phyloP scores from a whole-genome alignment of 805 yeast genomes.

The Spathaspora hagerdaliae region DNA sequence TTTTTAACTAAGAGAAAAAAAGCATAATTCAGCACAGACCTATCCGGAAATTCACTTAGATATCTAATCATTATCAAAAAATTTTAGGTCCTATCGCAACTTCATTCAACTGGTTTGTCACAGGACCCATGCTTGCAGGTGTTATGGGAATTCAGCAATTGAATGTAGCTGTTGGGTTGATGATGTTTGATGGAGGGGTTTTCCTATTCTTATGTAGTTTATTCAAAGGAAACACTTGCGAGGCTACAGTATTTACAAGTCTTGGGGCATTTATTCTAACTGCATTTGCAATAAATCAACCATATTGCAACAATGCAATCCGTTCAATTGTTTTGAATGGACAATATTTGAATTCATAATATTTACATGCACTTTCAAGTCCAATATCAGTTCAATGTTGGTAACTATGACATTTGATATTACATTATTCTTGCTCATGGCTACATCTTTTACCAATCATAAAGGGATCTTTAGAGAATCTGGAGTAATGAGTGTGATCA shows the following conservation, averaged over 20 bases:
- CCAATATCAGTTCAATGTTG: background rate
- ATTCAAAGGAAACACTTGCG: constrained; percentile 1
- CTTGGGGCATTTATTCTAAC: constrained; percentile 1
- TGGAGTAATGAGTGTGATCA: constrained; percentile 2
- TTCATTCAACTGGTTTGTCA: constrained; percentile 2
- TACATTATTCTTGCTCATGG: background rate
- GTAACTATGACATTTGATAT: constrained; percentile 1
- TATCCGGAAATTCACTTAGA: too few relatives aligned
- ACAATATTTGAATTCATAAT: constrained; percentile 1
- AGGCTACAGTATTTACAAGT: constrained; percentile 3
- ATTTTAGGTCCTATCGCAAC: constrained; percentile 3
- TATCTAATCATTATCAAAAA: too few relatives aligned
- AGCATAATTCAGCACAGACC: too few relatives aligned
- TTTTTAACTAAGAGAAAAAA: too few relatives aligned
- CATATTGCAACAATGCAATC: constrained; percentile 3
- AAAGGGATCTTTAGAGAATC: background rate
- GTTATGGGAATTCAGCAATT: background rate
- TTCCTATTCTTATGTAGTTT: constrained; percentile 1
- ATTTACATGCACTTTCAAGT: constrained; percentile 1
- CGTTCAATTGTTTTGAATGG: constrained; percentile 1
- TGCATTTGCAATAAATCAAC: constrained; percentile 1
- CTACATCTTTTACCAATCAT: background rate
- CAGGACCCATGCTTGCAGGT: constrained; percentile 1
- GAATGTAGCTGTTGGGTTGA: constrained; percentile 2
- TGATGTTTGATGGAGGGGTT: constrained; percentile 3